Evolutionary conservation across 2,329 filamentous ascomycete species (phyloP).

Genomic region (Phialophora chinensis): DNA sequence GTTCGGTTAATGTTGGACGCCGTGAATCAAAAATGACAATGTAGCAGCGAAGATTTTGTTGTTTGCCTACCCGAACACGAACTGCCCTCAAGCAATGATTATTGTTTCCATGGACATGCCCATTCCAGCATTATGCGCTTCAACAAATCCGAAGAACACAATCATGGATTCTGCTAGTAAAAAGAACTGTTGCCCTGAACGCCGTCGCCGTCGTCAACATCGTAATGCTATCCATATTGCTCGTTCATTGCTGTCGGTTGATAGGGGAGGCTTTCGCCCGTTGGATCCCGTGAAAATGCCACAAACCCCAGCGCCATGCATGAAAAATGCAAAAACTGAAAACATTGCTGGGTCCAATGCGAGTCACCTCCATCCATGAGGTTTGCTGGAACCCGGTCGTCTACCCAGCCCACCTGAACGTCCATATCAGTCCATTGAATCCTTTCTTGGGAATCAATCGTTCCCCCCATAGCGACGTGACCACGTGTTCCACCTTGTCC

Average conservation of each 20-base stretch:
- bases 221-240: neutral
- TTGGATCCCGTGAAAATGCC: constrained; percentile 3
- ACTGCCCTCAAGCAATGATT: neutral
- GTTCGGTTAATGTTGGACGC: no score
- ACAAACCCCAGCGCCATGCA: constrained; percentile 1
- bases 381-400: neutral
- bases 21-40: neutral
- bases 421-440: constrained; percentile 35
- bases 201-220: neutral
- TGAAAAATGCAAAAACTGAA: neutral
- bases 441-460: constrained; percentile 28
- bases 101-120: neutral
- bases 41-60: neutral
- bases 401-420: constrained; percentile 33
- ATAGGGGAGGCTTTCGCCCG: neutral
- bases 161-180: neutral
- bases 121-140: constrained; percentile 8
- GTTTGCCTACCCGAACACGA: neutral
- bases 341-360: neutral
- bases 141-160: neutral
- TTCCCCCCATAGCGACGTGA: constrained; percentile 29
- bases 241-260: neutral
- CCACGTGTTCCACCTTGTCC: constrained; percentile 23
- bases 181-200: neutral
- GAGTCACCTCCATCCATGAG: neutral